A percentile compares a stretch with the other conserved stretches of the same genome.
phyloP scores from a whole-genome alignment of 2,329 filamentous ascomycete genomes.

The Endoconidiophora polonica region DNA sequence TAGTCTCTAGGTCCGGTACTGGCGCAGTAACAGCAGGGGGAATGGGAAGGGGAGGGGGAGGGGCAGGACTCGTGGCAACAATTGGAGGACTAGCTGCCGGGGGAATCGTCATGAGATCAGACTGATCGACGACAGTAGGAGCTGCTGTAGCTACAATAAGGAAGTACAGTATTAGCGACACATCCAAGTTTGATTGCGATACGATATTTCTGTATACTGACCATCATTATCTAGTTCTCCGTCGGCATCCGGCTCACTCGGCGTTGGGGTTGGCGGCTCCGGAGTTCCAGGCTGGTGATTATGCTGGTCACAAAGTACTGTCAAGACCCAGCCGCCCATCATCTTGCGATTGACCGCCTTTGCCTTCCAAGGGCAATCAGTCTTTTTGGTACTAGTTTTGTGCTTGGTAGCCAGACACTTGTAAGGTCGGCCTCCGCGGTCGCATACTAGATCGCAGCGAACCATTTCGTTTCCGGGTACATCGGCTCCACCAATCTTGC shows the following conservation, averaged over 20 bases:
- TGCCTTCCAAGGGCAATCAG: conserved; percentile 29
- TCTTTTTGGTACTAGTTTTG: conserved; percentile 30
- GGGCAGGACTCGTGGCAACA: not conserved
- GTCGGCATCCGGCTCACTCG: conserved; percentile 21
- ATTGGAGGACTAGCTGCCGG: not conserved
- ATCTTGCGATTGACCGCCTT: conserved; percentile 29
- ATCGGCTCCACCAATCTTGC: conserved; percentile 25
- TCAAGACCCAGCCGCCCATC: conserved; percentile 28
- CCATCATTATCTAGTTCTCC: conserved; percentile 17
- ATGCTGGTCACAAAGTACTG: conserved; percentile 27
- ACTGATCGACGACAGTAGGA: not conserved
- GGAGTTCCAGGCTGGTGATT: conserved; percentile 29
- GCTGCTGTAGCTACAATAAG: conserved; percentile 1
- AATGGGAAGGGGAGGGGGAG: not conserved
- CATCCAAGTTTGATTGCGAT: too few species aligned
- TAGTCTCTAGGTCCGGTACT: conserved; percentile 22
- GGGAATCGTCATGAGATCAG: conserved; percentile 6
- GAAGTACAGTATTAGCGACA: too few species aligned
- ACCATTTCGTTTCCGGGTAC: conserved; percentile 27
- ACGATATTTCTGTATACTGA: not conserved
- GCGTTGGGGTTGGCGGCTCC: conserved; percentile 23
- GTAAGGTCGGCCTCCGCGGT: conserved; percentile 28
- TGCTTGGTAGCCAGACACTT: conserved; percentile 28
- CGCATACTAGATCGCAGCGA: conserved; percentile 29
- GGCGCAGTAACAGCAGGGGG: conserved; percentile 14